A percentile compares a stretch with the other conserved stretches of the same genome.
These are phyloP conservation scores for Pseudogymnoascus sp. DNA, from an alignment of 2,329 filamentous ascomycete genomes.

Conservation along the genomic window DNA sequence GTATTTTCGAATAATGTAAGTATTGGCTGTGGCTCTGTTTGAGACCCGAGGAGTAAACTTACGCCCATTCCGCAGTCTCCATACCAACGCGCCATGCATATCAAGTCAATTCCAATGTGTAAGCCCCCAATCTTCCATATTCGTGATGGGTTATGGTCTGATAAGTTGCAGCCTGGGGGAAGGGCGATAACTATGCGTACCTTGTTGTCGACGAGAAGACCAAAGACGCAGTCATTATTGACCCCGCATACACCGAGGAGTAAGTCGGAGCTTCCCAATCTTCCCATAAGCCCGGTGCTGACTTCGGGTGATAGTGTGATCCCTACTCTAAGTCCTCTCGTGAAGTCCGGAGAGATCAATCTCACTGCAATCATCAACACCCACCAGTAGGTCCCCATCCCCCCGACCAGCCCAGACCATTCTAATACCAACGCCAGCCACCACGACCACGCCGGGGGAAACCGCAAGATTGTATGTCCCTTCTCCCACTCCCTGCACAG, in stretches of 20 bases:
- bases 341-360: slow-evolving; percentile 65
- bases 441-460: slow-evolving; percentile 90
- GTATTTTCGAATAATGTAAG: background rate
- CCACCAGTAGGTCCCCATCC: slow-evolving; percentile 66
- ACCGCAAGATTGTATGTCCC: slow-evolving; percentile 63
- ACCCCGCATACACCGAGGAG: slow-evolving; percentile 74
- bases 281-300: background rate
- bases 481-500: background rate
- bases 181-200: slow-evolving; percentile 78
- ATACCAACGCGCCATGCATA: slow-evolving; percentile 57
- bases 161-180: slow-evolving; percentile 58
- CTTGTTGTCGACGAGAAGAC: slow-evolving; percentile 72
- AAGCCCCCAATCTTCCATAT: slow-evolving; percentile 31
- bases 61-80: background rate
- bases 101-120: slow-evolving; percentile 87
- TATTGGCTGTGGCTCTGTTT: background rate
- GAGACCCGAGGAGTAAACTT: background rate
- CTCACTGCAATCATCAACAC: slow-evolving; percentile 90
- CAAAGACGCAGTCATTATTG: slow-evolving; percentile 70
- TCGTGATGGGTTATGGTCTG: slow-evolving; percentile 13
- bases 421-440: slow-evolving; percentile 50
- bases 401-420: background rate
- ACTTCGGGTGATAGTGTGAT: slow-evolving; percentile 40
- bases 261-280: slow-evolving; percentile 34
- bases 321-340: slow-evolving; percentile 64